These are phyloP conservation scores for Nannochloropsis oceanica DNA, from an alignment of 108 stramenopile genomes.

Conservation along the genomic window DNA sequence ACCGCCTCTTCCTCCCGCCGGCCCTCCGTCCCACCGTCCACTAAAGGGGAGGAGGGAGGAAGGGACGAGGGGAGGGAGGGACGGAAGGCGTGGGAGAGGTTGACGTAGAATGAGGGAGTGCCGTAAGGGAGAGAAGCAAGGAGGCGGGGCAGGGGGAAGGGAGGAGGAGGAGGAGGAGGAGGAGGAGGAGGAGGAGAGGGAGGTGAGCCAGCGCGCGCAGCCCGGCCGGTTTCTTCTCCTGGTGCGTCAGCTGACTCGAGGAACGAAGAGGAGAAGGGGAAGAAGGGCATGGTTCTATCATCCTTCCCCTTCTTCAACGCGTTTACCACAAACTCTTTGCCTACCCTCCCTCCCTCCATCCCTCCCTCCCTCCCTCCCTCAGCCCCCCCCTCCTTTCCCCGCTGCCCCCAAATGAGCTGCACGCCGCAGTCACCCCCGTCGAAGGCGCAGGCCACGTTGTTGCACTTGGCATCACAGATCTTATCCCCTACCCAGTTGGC, in stretches of 20 bases:
- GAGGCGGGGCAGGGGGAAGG: background rate
- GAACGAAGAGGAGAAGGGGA: background rate
- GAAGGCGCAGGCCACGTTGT: conserved; percentile 14
- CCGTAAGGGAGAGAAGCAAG: background rate
- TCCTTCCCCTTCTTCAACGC: background rate
- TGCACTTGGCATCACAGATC: conserved; percentile 6
- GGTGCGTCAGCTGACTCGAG: background rate
- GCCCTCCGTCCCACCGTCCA: background rate
- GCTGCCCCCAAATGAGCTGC: background rate
- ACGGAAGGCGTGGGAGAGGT: background rate
- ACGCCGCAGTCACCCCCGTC: conserved; percentile 37
- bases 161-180: background rate
- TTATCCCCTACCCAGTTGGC: background rate
- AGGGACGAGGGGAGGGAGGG: too few species aligned
- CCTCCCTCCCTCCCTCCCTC: too few species aligned
- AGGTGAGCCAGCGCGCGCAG: background rate
- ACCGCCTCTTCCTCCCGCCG: background rate
- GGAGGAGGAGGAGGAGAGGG: background rate
- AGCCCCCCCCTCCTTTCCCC: background rate
- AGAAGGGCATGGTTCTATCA: background rate
- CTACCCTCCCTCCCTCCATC: background rate
- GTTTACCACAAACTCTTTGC: background rate
- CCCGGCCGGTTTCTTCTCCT: background rate
- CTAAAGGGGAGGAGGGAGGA: too few species aligned
- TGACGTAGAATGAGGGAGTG: background rate